phyloP scores from a whole-genome alignment of 805 yeast genomes.

The Saccharomycopsis vini region DNA sequence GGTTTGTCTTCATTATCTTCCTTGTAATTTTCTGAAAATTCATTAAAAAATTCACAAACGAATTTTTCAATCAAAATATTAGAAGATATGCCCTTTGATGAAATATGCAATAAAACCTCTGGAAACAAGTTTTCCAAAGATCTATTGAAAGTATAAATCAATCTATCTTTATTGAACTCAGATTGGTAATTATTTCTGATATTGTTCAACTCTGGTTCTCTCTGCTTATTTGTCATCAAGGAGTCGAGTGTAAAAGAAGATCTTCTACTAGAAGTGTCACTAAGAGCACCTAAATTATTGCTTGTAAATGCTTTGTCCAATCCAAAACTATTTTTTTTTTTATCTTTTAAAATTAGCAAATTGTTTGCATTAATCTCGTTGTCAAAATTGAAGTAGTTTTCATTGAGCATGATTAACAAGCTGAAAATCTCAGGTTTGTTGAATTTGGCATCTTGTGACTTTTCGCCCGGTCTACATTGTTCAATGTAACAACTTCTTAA shows the following conservation, averaged over 20 bases:
- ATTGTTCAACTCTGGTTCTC: conserved; percentile 9
- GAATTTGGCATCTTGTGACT: conserved; percentile 7
- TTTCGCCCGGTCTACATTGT: conserved; percentile 6
- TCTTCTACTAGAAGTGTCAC: conserved; percentile 9
- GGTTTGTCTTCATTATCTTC: conserved; percentile 1
- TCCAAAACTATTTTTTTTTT: not conserved
- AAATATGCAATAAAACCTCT: conserved; percentile 16
- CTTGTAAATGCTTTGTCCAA: not conserved
- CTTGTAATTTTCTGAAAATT: conserved; percentile 14
- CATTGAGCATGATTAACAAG: conserved; percentile 17
- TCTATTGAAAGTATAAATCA: conserved; percentile 18
- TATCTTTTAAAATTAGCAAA: conserved; percentile 8
- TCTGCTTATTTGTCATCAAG: not conserved
- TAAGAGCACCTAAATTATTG: not conserved
- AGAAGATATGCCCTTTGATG: conserved; percentile 17
- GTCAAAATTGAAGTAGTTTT: conserved; percentile 19
- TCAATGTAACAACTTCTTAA: conserved; percentile 12
- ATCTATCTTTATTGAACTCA: conserved; percentile 14
- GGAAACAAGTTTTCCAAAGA: conserved; percentile 19
- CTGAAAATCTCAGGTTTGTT: conserved; percentile 18
- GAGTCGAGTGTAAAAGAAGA: conserved; percentile 14
- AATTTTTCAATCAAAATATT: conserved; percentile 15
- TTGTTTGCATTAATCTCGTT: conserved; percentile 17
- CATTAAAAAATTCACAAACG: conserved; percentile 17
- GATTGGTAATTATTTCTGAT: conserved; percentile 13